These are phyloP conservation scores for Neoboletus brunneissimus DNA, from an alignment of 768 basidiomycete genomes.

Conservation along the genomic window DNA sequence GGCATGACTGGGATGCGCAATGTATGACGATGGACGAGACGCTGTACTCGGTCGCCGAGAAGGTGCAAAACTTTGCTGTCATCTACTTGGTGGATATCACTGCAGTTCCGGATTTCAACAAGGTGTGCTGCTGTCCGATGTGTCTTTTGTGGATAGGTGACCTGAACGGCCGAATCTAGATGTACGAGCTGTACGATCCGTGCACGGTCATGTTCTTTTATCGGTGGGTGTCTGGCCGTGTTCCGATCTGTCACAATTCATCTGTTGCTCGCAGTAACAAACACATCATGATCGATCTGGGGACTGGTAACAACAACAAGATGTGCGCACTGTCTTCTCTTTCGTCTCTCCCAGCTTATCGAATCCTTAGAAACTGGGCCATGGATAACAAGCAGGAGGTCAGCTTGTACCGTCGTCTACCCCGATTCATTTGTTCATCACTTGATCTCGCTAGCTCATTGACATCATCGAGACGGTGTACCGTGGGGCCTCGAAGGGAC, in stretches of 20 bases:
- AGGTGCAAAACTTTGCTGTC: slow-evolving; percentile 98
- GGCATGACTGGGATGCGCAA: slow-evolving; percentile 88
- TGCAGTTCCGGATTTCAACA: slow-evolving; percentile 97
- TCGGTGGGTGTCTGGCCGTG: slow-evolving; percentile 51
- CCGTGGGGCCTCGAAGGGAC: slow-evolving; percentile 94
- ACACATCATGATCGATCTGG: slow-evolving; percentile 99
- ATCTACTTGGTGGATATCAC: slow-evolving; percentile 96
- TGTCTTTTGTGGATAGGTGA: no score
- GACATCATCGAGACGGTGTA: slow-evolving; percentile 99
- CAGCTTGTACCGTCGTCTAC: slow-evolving; percentile 8
- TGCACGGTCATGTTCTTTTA: slow-evolving; percentile 99
- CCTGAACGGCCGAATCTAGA: slow-evolving; percentile 45
- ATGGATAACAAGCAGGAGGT: slow-evolving; percentile 99
- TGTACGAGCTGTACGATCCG: slow-evolving; percentile 98
- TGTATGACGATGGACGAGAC: slow-evolving; percentile 99
- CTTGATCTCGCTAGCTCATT: slow-evolving; percentile 61
- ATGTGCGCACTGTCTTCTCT: slow-evolving; percentile 56
- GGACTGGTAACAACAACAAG: slow-evolving; percentile 99
- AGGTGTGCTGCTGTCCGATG: no score
- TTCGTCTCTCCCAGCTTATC: neutral
- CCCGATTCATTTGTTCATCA: neutral
- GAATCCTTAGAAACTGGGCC: slow-evolving; percentile 81
- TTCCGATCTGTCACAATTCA: neutral
- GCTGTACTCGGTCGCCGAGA: slow-evolving; percentile 86
- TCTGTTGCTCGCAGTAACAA: slow-evolving; percentile 64